Conservation (phyloP, 2,329 filamentous ascomycete species). For the Pseudogymnoascus sp. region DNA sequence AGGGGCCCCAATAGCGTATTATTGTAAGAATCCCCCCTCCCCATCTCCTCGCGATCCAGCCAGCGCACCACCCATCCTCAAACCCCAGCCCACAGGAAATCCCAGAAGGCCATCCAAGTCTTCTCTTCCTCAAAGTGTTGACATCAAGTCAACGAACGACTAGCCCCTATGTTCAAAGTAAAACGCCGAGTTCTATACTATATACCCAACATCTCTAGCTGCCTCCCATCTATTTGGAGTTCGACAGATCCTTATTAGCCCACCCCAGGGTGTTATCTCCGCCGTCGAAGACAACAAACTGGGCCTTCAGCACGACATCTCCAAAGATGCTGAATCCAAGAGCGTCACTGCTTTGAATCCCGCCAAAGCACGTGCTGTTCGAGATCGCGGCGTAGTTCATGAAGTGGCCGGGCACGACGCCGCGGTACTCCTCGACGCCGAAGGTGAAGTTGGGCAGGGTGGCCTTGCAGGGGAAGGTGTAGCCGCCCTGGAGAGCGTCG, state of each 20-base stretch:
- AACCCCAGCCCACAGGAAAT: background rate
- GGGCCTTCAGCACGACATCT: conserved; percentile 27
- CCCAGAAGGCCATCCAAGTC: background rate
- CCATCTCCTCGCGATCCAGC: background rate
- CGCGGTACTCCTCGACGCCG: conserved; percentile 24
- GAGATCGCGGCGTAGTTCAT: conserved; percentile 26
- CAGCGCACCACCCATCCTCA: background rate
- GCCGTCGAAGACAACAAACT: conserved; percentile 29
- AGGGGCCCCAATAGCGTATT: background rate
- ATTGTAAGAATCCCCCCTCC: background rate
- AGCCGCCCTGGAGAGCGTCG: conserved; percentile 23
- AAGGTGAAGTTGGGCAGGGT: conserved; percentile 29
- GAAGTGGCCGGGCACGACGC: conserved; percentile 27
- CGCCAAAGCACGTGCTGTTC: conserved; percentile 19
- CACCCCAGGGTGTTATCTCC: conserved; percentile 17
- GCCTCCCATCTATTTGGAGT: background rate
- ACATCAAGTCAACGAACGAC: background rate
- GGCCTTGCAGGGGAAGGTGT: conserved; percentile 27
- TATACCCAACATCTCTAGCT: background rate
- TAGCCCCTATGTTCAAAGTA: background rate
- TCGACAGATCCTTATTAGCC: conserved; percentile 11
- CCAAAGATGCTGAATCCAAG: conserved; percentile 27
- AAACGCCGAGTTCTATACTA: background rate
- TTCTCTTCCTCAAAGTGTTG: background rate
- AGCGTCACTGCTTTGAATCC: conserved; percentile 17